Evolutionary conservation across 2,329 filamentous ascomycete genomes (phyloP).

Genomic region (Xylaria sp.): DNA sequence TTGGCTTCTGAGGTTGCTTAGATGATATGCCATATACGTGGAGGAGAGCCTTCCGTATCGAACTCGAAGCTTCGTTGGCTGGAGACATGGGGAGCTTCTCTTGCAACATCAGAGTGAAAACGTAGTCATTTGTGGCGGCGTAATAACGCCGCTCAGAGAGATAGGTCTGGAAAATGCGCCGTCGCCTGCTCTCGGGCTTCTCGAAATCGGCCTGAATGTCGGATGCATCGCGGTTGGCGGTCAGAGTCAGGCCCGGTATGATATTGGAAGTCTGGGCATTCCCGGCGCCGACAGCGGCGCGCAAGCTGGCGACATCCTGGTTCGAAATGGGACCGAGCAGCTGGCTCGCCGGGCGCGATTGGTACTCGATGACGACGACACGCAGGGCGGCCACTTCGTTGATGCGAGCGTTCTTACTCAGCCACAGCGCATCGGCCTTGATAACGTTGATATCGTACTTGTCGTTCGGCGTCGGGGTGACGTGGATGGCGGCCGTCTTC

Average conservation of each 20-base stretch:
- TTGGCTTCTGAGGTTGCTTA: constrained; percentile 45
- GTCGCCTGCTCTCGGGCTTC: constrained; percentile 69
- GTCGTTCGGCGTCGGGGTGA: constrained; percentile 73
- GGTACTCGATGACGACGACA: constrained; percentile 84
- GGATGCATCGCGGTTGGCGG: constrained; percentile 62
- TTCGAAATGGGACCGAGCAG: constrained; percentile 78
- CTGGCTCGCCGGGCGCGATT: constrained; percentile 78
- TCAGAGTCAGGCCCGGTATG: constrained; percentile 62
- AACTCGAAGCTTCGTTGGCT: constrained; percentile 44
- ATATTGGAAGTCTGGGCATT: constrained; percentile 69
- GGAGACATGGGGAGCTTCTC: constrained; percentile 45
- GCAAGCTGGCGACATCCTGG: constrained; percentile 80
- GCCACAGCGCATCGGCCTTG: constrained; percentile 86
- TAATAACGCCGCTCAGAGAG: constrained; percentile 77
- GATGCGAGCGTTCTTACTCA: constrained; percentile 80
- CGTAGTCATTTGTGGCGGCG: constrained; percentile 70
- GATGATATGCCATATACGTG: constrained; percentile 50
- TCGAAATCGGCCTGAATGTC: constrained; percentile 70
- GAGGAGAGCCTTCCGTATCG: constrained; percentile 48
- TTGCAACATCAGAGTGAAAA: constrained; percentile 62
- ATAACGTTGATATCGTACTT: constrained; percentile 80
- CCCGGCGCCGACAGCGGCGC: constrained; percentile 76
- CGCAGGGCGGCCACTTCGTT: constrained; percentile 86
- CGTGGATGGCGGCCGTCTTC: constrained; percentile 87
- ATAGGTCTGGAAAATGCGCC: constrained; percentile 77